Base-by-base conservation (phyloP, 768 basidiomycete genomes). In the Mycena rosella region DNA sequence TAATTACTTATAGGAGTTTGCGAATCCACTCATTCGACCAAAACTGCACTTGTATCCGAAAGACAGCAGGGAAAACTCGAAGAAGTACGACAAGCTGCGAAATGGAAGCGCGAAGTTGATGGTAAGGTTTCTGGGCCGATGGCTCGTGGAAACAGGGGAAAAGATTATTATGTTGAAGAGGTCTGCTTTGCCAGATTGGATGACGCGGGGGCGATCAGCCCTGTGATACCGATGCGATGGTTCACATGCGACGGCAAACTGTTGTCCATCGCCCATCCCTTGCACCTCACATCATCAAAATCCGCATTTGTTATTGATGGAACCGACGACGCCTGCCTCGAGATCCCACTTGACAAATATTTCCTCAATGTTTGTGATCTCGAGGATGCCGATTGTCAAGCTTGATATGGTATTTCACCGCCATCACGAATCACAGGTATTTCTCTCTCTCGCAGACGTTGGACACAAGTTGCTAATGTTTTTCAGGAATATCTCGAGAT, bases 271-370 rank as follows among this genome's bases (percentile, higher is more conserved):
- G 53, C 53, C 14, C 53, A 55, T 24, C 53, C 53, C 14, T 40
- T 55, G 6, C 53, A 26, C 8, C 53, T 55, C 24, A 55, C 53
- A 5, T 5, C 53, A 11, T 55, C 54, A 6, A 42, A 3, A 15
- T 56, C 54, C 14, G 38, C 54, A 14, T 56, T 56, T n/a, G 38
- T 56, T 26, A 56, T 56, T 42, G 54, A 56, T 26, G 53, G 53
- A 24, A 36, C 34, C 14, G 53, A 40, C 8, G 14, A 6, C 26
- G 36, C 53, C 34, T 55, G 53, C 34, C 5, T 55, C 53, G 55
- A 42, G 18, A 56, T 56, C 24, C 55, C 55, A 5, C 36, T 56
- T 17, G 13, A 24, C 14, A 27, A 56, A 11, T 56, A 40, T 29
- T 56, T 56, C 24, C 52, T 53, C 52, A 56, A 42, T 56, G 55